Evolutionary conservation across 1,284 basidiomycete species (phyloP), one percentile per base, ranked within the genome.

Genomic region (Malassezia sp.): DNA sequence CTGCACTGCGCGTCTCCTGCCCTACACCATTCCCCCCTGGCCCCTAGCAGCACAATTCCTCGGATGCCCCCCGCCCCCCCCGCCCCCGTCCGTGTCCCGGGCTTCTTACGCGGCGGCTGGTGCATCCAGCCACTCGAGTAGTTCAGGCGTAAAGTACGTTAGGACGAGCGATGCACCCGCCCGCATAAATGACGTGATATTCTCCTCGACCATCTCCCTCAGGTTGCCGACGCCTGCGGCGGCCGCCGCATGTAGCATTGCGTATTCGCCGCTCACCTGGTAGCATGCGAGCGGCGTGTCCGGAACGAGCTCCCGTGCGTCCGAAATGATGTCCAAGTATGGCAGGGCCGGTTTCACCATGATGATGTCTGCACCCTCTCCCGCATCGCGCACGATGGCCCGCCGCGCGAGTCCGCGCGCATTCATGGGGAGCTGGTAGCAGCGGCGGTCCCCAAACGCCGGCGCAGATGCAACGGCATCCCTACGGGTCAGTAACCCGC

Each of bases 271-370:
- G 36, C 56, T 64, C 9, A 70, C 65, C 52, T 73, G 72, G 73
- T 97, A 99, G 63, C 84, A 87, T 0, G 93, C 93, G 21, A 91
- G 76, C 1, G 89, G 90, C 61, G 87, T 81, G 69, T 93, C 81
- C 0, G 80, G 80, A 1, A 84, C 83, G 32, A 95, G 75, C 55
- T 82, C 73, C 1, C 83, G 79, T 18, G 88, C 88, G 63, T 95
- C 88, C 27, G 83, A 78, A 52, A 99, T 83, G 70, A 97, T 82
- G 73, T 99, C 93, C 39, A 97, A 83, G 75, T 97, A 97, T 0
- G 90, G 90, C 49, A 96, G 73, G 0, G 86, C 79, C 9, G 93
- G 93, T 71, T 99, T 99, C 68, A 99, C 88, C 91, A 99, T 97
- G 67, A 99, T 81, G 60, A 97, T 86, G 70, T 99, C 93, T 14